Base-by-base conservation (phyloP, 1,284 basidiomycete species). In the Apiotrichum brassicae region DNA sequence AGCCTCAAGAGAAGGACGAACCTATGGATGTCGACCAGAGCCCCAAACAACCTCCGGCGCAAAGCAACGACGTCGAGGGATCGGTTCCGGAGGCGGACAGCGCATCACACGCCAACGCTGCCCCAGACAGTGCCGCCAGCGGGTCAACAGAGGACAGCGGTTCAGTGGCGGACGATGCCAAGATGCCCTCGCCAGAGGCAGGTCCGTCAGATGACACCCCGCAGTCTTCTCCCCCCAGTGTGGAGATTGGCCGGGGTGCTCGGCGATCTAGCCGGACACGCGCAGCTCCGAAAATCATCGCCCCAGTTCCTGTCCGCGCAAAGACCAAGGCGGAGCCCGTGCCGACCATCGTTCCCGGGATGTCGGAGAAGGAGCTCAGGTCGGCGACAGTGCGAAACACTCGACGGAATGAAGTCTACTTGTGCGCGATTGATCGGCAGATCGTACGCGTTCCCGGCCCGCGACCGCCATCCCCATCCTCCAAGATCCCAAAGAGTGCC, bases 391-490 rank as follows among this genome's bases (percentile, higher is more conserved):
- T 57, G 16, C 58, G 60, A 9, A 71, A 74, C 46, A 74, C 72
- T 8, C 48, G 51, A 28, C 57, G 60, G 19, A 74, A 74, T 47
- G 58, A 72, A 42, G 70, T 71, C 6, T 70, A 70, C 49, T 60
- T 63, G 44, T 73, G 69, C 47, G 65, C 69, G 6, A 71, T 73
- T 19, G 68, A 72, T 45, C 60, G 68, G 4, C 61, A 69, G 45
- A 78, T 90, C 20, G 73, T 92, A 25, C 78, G 82, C 39, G 83
- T 80, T 62, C 77, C 81, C 30, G 87, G 87, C 22, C 72, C 75
- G 19, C 73, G 88, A 48, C 88, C 88, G 12, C 85, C 85, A 51
- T 88, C 85, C 64, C 87, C 87, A 2, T 80, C 77, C 18, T 81
- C 84, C 42, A 88, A 85, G 69, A 79, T 85, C 36, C 80, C 79